phyloP scores from a whole-genome alignment of 495 filamentous ascomycete species.

The Apiosordaria backusii region DNA sequence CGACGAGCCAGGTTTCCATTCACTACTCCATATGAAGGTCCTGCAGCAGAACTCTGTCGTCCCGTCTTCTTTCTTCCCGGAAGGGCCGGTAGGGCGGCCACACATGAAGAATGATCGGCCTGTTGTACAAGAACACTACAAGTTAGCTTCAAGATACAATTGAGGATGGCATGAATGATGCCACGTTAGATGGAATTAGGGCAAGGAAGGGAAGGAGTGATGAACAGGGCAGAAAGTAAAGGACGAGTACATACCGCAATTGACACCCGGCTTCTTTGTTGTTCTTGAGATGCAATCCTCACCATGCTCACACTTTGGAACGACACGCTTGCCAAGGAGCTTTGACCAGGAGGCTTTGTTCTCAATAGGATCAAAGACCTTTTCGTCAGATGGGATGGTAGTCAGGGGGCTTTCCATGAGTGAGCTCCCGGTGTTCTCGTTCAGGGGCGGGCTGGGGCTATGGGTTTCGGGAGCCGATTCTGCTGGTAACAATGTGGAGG shows the following conservation, averaged over 20 bases:
- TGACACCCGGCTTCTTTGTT: slow-evolving; percentile 84
- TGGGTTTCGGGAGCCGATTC: background rate
- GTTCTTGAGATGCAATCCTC: slow-evolving; percentile 78
- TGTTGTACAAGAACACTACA: slow-evolving; percentile 16
- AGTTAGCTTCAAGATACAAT: background rate
- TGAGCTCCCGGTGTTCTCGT: slow-evolving; percentile 2
- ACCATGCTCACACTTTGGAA: slow-evolving; percentile 80
- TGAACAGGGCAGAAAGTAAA: background rate
- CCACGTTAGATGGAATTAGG: background rate
- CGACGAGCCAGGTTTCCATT: slow-evolving; percentile 52
- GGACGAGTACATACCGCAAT: slow-evolving; percentile 50
- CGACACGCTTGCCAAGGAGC: slow-evolving; percentile 69
- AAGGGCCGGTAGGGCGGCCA: slow-evolving; percentile 73
- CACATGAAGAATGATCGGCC: slow-evolving; percentile 88
- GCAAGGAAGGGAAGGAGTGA: background rate
- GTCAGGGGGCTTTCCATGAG: slow-evolving; percentile 1
- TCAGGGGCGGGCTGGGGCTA: background rate
- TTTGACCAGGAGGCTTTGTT: slow-evolving; percentile 83
- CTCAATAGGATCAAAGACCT: slow-evolving; percentile 63
- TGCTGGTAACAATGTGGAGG: background rate
- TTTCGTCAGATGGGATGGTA: slow-evolving; percentile 8
- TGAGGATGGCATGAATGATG: too few species aligned
- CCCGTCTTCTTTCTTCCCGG: slow-evolving; percentile 73
- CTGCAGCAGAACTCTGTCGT: slow-evolving; percentile 74
- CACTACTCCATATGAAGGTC: slow-evolving; percentile 89